phyloP scores from a whole-genome alignment of 495 filamentous ascomycete species.

The Acidomyces sp. region DNA sequence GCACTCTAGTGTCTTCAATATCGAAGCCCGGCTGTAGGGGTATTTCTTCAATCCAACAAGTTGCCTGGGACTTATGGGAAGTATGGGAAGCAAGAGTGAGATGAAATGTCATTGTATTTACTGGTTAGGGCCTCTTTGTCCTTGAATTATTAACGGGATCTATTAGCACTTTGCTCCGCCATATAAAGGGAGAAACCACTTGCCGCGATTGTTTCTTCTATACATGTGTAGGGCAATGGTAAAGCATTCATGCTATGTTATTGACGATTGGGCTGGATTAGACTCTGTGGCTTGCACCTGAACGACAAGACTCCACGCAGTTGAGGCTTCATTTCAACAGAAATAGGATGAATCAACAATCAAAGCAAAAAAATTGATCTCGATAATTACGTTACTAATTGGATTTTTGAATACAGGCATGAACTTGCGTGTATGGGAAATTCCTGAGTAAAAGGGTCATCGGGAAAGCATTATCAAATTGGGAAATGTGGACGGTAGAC shows the following conservation, averaged over 20 bases:
- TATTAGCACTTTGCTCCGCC: constrained; percentile 15
- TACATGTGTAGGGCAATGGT: background rate
- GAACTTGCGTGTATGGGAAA: too few species aligned
- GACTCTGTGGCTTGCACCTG: background rate
- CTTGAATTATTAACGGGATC: constrained; percentile 7
- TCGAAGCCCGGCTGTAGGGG: constrained; percentile 14
- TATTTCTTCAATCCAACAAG: constrained; percentile 16
- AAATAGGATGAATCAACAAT: too few species aligned
- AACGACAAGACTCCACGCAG: background rate
- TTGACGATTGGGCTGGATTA: background rate
- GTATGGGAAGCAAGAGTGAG: constrained; percentile 8
- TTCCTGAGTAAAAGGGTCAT: too few species aligned
- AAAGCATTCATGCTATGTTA: background rate
- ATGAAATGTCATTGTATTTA: constrained; percentile 16
- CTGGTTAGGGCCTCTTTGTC: constrained; percentile 6
- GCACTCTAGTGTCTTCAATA: constrained; percentile 4
- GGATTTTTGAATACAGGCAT: too few species aligned
- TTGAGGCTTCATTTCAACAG: background rate
- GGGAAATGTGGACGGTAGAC: too few species aligned
- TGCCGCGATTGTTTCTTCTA: background rate
- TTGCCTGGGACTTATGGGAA: constrained; percentile 17
- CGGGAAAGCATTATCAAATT: background rate
- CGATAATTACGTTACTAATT: too few species aligned
- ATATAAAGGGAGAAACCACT: constrained; percentile 7
- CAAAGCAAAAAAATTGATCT: too few species aligned